phyloP scores from a whole-genome alignment of 2,329 filamentous ascomycete species.

The Pseudogymnoascus sp. region DNA sequence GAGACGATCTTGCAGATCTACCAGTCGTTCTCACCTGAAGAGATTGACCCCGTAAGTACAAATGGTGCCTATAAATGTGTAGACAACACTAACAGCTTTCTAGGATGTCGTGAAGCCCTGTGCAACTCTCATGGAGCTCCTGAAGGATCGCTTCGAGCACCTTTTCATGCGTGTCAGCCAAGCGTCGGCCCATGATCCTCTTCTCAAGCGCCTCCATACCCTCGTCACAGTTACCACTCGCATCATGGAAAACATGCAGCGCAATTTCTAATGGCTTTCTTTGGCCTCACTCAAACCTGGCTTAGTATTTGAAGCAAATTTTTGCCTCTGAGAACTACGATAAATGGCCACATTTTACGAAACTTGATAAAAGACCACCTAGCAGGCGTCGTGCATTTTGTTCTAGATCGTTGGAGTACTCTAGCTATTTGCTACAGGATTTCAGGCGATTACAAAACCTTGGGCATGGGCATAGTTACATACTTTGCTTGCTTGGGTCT shows the following conservation, averaged over 20 bases:
- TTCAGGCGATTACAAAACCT: not conserved
- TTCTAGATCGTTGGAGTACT: conserved; percentile 4
- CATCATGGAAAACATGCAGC: conserved; percentile 22
- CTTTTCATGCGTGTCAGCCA: conserved; percentile 46
- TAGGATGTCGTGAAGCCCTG: conserved; percentile 35
- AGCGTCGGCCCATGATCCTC: conserved; percentile 40
- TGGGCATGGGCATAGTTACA: not conserved
- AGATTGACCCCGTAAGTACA: conserved; percentile 25
- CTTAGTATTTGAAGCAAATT: not conserved
- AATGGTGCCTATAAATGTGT: conserved; percentile 13
- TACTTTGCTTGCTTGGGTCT: conserved; percentile 1
- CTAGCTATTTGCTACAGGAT: not conserved
- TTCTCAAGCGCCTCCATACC: conserved; percentile 42
- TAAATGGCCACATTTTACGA: conserved; percentile 10
- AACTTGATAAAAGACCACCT: conserved; percentile 8
- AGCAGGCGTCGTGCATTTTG: conserved; percentile 4
- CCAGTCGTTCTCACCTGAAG: conserved; percentile 21
- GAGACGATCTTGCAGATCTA: conserved; percentile 54
- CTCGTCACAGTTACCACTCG: conserved; percentile 33
- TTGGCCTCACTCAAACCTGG: not conserved
- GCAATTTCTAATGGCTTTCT: not conserved
- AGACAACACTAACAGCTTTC: conserved; percentile 23
- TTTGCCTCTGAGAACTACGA: not conserved
- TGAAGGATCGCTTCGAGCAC: conserved; percentile 46
- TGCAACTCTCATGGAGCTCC: conserved; percentile 50